Evolutionary conservation across 345 rosid genomes (phyloP).

Genomic region (Orychophragmus violaceus): DNA sequence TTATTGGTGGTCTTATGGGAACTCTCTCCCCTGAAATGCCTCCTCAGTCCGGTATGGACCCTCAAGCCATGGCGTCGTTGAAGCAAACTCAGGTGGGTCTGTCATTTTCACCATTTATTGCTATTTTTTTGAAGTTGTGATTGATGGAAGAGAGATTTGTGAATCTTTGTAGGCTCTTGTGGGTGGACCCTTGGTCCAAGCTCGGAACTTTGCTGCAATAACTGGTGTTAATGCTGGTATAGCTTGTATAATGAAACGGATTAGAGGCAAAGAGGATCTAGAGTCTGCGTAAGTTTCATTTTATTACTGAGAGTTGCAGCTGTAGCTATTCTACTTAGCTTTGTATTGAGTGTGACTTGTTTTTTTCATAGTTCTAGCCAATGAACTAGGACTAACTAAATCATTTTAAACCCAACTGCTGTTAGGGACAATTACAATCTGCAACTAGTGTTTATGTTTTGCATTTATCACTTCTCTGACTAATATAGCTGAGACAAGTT

Average conservation of each 20-base stretch:
- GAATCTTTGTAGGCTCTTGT: conserved; percentile 52
- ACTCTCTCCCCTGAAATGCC: conserved; percentile 55
- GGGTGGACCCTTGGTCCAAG: conserved; percentile 90
- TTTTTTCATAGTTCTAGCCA: not conserved
- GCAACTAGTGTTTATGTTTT: not conserved
- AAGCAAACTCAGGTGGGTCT: conserved; percentile 83
- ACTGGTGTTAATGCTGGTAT: conserved; percentile 95
- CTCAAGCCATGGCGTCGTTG: conserved; percentile 80
- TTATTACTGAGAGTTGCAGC: not conserved
- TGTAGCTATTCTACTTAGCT: not conserved
- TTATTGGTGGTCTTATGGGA: conserved; percentile 80
- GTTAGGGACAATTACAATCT: not conserved
- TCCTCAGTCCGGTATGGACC: conserved; percentile 47
- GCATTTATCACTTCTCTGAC: not conserved
- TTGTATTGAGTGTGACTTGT: not conserved
- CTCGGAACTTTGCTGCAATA: conserved; percentile 92
- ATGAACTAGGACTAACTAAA: not conserved
- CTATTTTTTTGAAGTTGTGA: not conserved
- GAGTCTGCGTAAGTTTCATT: conserved; percentile 58
- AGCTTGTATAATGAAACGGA: conserved; percentile 70
- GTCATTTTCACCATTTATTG: not conserved
- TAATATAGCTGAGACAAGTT: not conserved
- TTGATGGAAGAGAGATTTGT: not conserved
- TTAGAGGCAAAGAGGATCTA: conserved; percentile 94
- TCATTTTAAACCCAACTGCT: not conserved